Percentiles rank a stretch among this genome's conserved stretches.
phyloP scores from a whole-genome alignment of 352 stramenopile genomes.

The Achlya hypogyna region DNA sequence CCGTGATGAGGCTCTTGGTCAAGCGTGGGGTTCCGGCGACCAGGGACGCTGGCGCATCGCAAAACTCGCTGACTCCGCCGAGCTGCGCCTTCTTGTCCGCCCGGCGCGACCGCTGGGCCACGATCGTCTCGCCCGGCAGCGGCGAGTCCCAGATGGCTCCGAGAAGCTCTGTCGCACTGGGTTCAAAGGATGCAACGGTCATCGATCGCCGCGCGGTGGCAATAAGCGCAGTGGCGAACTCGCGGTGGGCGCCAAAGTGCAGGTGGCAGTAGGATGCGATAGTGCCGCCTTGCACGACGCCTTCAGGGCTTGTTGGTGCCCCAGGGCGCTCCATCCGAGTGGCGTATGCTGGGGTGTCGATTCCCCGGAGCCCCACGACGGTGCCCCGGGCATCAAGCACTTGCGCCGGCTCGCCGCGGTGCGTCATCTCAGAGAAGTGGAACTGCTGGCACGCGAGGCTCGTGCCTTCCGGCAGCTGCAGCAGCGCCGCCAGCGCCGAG shows the following conservation, averaged over 20 bases:
- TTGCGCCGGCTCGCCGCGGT: not conserved
- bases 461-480: not conserved
- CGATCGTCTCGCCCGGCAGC: not conserved
- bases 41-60: not conserved
- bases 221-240: not conserved
- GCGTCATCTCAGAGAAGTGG: constrained; percentile 21
- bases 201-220: not conserved
- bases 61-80: constrained; percentile 12
- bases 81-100: not conserved
- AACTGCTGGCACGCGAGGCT: constrained; percentile 15
- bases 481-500: not conserved
- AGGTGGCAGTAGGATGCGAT: constrained; percentile 19
- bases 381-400: not conserved
- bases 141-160: constrained; percentile 5
- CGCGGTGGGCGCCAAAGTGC: constrained; percentile 6
- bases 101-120: not conserved
- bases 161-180: constrained; percentile 13
- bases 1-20: constrained; percentile 14
- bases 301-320: not conserved
- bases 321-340: not conserved
- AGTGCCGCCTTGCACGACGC: not conserved
- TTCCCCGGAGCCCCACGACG: not conserved
- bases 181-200: constrained; percentile 8
- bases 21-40: not conserved
- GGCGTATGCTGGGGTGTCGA: not conserved